Evolutionary conservation across 1,284 basidiomycete genomes (phyloP).

Genomic region (Mycosarcoma mackinlayi): DNA sequence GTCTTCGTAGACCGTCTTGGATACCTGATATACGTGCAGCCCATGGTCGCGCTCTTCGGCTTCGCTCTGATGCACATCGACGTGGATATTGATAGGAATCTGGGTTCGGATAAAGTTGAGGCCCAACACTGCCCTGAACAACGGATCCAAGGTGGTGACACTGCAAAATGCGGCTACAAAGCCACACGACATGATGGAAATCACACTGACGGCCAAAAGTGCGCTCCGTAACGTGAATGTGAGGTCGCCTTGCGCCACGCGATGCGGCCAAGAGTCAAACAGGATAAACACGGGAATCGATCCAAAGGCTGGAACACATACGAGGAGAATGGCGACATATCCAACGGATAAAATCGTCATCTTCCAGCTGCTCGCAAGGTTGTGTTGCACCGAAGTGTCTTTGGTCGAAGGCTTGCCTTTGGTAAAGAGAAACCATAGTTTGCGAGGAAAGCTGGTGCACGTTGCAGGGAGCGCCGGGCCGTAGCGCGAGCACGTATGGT

Average conservation of each 20-base stretch:
- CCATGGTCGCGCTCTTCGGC: conserved; percentile 6
- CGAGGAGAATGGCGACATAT: conserved; percentile 3
- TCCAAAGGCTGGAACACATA: conserved; percentile 7
- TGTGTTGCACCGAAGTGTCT: not conserved
- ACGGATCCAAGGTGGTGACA: conserved; percentile 22
- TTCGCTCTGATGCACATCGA: conserved; percentile 4
- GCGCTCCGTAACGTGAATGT: not conserved
- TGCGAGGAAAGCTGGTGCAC: conserved; percentile 5
- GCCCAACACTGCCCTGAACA: conserved; percentile 33
- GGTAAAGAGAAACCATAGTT: conserved; percentile 15
- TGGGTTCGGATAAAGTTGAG: conserved; percentile 16
- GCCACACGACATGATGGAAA: conserved; percentile 16
- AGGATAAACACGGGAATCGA: conserved; percentile 21
- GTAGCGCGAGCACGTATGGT: conserved; percentile 10
- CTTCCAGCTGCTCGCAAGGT: conserved; percentile 22
- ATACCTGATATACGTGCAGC: too few relatives aligned
- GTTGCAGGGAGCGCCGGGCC: not conserved
- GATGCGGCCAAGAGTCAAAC: not conserved
- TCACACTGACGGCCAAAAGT: not conserved
- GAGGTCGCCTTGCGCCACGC: conserved; percentile 6
- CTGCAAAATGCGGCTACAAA: conserved; percentile 21
- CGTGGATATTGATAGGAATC: conserved; percentile 12
- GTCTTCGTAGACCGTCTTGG: too few relatives aligned
- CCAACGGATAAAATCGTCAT: conserved; percentile 22
- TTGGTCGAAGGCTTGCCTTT: conserved; percentile 5